These are phyloP conservation scores for Elsinoe ampelina DNA, from an alignment of 2,329 filamentous ascomycete species.

Conservation along the genomic window DNA sequence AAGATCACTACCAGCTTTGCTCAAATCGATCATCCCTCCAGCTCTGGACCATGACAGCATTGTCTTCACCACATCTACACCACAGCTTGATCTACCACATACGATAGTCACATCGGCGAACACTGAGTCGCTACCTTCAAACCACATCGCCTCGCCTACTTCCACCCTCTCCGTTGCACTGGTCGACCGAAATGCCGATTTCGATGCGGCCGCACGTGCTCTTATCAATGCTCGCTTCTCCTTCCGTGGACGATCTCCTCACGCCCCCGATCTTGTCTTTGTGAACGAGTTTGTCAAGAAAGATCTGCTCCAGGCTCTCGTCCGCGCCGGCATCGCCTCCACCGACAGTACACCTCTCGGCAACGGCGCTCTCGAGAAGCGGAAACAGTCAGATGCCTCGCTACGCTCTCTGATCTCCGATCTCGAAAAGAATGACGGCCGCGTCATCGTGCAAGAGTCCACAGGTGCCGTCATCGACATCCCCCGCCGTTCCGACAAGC, in stretches of 20 bases:
- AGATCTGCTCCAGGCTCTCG: conserved; percentile 43
- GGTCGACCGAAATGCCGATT: conserved; percentile 51
- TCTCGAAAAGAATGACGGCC: conserved; percentile 14
- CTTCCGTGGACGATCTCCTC: conserved; percentile 49
- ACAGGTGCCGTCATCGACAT: conserved; percentile 22
- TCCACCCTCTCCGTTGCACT: conserved; percentile 41
- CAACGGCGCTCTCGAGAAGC: conserved; percentile 13
- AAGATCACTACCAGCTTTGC: conserved; percentile 27
- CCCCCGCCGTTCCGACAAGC: conserved; percentile 6
- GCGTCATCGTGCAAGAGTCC: conserved; percentile 20
- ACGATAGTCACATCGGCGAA: conserved; percentile 23
- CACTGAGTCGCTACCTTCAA: conserved; percentile 18
- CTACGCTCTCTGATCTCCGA: conserved; percentile 13
- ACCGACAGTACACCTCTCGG: conserved; percentile 16
- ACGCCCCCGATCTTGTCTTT: conserved; percentile 53
- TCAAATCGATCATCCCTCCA: conserved; percentile 31
- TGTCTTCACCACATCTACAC: conserved; percentile 30
- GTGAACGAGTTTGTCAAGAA: conserved; percentile 56
- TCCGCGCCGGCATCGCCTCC: conserved; percentile 30
- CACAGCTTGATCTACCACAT: conserved; percentile 13
- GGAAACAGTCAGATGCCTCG: neutral
- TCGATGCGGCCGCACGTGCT: conserved; percentile 44
- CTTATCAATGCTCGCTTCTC: conserved; percentile 46
- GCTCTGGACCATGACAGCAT: conserved; percentile 43
- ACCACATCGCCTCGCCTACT: conserved; percentile 29